Evolutionary conservation across 805 yeast genomes (phyloP).

Genomic region (Saccharomyces mikatae): DNA sequence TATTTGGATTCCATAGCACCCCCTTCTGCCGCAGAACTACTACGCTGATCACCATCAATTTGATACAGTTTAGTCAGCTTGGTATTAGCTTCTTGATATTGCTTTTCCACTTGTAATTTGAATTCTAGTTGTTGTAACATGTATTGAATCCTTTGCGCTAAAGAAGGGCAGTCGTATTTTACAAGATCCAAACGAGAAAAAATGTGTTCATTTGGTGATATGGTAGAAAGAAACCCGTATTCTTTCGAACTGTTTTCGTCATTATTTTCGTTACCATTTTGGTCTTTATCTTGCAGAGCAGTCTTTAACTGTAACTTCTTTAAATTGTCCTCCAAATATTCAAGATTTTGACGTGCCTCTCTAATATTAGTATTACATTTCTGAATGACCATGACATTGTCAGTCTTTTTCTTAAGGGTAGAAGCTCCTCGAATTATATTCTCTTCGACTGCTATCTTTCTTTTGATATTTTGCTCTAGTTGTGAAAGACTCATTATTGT

Average conservation of each 20-base stretch:
- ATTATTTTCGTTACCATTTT: conserved; percentile 2
- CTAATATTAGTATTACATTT: conserved; percentile 83
- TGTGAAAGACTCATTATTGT: conserved; percentile 9
- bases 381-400: conserved; percentile 76
- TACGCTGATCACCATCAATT: conserved; percentile 82
- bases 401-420: conserved; percentile 67
- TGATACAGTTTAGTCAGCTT: conserved; percentile 79
- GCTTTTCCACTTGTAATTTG: conserved; percentile 87
- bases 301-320: conserved; percentile 40
- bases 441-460: conserved; percentile 80
- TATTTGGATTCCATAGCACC: conserved; percentile 79
- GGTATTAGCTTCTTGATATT: conserved; percentile 86
- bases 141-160: conserved; percentile 89
- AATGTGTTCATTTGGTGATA: conserved; percentile 27
- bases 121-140: conserved; percentile 94
- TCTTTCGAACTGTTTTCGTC: conserved; percentile 7
- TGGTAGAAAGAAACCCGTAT: conserved; percentile 34
- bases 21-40: conserved; percentile 81
- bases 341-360: conserved; percentile 87
- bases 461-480: conserved; percentile 54
- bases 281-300: conserved; percentile 4
- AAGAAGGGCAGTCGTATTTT: conserved; percentile 87
- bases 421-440: conserved; percentile 85
- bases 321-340: conserved; percentile 74
- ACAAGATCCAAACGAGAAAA: conserved; percentile 72